A percentile compares a stretch with the other conserved stretches of the same genome.
Conservation (phyloP, 2,329 filamentous ascomycete species). For the Huntiella decipiens region DNA sequence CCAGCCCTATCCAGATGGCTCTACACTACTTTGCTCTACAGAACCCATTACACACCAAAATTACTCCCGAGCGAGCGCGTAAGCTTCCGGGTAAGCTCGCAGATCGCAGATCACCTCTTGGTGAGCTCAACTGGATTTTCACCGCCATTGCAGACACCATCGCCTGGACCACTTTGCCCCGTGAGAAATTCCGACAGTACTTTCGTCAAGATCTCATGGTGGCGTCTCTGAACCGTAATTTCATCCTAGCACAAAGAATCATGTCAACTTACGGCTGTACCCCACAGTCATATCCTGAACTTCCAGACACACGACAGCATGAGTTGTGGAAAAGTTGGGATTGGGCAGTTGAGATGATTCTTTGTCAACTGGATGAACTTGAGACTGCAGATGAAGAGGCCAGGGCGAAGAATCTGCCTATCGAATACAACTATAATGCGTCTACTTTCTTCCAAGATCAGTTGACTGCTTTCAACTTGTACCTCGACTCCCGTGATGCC, state of each 20-base stretch:
- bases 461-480: constrained; percentile 90
- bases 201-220: constrained; percentile 98
- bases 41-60: constrained; percentile 51
- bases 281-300: constrained; percentile 72
- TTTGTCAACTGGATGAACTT: constrained; percentile 72
- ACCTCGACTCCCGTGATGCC: constrained; percentile 62
- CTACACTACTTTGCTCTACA: constrained; percentile 91
- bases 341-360: constrained; percentile 82
- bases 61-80: constrained; percentile 67
- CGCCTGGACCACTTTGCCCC: constrained; percentile 86
- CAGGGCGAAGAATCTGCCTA: constrained; percentile 14
- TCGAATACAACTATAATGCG: constrained; percentile 80
- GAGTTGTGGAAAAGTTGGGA: constrained; percentile 97
- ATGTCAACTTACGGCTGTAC: constrained; percentile 96
- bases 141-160: constrained; percentile 98
- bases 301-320: constrained; percentile 91
- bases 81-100: constrained; percentile 81
- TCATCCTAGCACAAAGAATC: constrained; percentile 79
- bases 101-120: constrained; percentile 79
- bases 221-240: constrained; percentile 91
- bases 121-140: constrained; percentile 98
- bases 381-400: constrained; percentile 58
- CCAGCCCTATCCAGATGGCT: constrained; percentile 94
- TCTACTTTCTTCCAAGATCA: constrained; percentile 96
- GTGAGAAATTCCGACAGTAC: constrained; percentile 84